Percentiles rank a stretch among this genome's conserved stretches.
Evolutionary conservation across 768 basidiomycete species (phyloP).

Genomic region (Tricholoma bakamatsutake): DNA sequence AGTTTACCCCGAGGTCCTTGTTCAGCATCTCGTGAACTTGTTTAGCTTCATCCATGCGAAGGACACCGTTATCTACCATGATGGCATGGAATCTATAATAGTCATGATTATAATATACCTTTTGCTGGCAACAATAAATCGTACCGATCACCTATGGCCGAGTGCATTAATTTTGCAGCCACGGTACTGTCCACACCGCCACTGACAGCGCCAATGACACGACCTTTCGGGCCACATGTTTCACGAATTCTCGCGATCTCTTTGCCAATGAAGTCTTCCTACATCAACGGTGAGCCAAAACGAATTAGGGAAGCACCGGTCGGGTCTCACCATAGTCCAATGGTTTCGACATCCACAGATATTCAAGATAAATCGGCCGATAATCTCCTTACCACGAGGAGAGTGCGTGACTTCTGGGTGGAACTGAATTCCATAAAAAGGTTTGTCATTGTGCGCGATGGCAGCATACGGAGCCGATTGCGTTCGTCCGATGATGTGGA

Average conservation of each 20-base stretch:
- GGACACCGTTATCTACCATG: conserved; percentile 98
- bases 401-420: conserved; percentile 98
- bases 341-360: conserved; percentile 77
- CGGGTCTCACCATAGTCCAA: conserved; percentile 84
- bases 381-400: conserved; percentile 82
- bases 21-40: conserved; percentile 94
- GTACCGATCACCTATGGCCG: conserved; percentile 95
- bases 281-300: conserved; percentile 4
- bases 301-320: conserved; percentile 2
- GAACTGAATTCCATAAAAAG: conserved; percentile 96
- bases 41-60: conserved; percentile 83
- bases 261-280: conserved; percentile 98
- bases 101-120: not conserved
- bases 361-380: conserved; percentile 75
- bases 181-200: conserved; percentile 98
- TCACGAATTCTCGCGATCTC: conserved; percentile 91
- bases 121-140: conserved; percentile 8
- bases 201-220: conserved; percentile 96
- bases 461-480: conserved; percentile 88
- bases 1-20: conserved; percentile 89
- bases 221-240: conserved; percentile 90
- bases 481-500: conserved; percentile 86
- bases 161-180: conserved; percentile 98
- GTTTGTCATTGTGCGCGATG: conserved; percentile 83
- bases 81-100: conserved; percentile 88